Percentiles rank a stretch among this genome's conserved stretches.
Conservation (phyloP, 1,139 yeast species). For the Pichia kudriavzevii region DNA sequence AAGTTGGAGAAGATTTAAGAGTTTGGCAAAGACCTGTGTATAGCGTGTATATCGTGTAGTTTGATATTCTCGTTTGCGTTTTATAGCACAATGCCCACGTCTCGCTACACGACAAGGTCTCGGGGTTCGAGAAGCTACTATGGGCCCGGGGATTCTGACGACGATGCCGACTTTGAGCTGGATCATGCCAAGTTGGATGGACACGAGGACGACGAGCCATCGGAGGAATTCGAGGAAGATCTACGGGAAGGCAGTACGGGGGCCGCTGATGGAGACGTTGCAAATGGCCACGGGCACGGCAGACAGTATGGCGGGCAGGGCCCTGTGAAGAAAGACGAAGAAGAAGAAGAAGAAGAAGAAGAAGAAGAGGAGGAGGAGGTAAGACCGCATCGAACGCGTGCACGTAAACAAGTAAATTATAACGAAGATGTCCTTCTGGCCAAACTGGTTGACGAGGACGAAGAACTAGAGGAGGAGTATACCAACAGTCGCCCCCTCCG, state of each 20-base stretch:
- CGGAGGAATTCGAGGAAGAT: slow-evolving; percentile 22
- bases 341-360: slow-evolving; percentile 16
- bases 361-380: slow-evolving; percentile 33
- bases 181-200: slow-evolving; percentile 7
- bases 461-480: no score
- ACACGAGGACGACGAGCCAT: slow-evolving; percentile 15
- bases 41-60: no score
- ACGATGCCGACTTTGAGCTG: slow-evolving; percentile 4
- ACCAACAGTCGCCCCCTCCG: no score
- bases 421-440: slow-evolving; percentile 30
- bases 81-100: no score
- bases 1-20: no score
- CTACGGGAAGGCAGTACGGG: slow-evolving; percentile 16
- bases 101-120: background rate
- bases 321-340: slow-evolving; percentile 18
- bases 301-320: no score
- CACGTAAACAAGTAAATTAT: slow-evolving; percentile 25
- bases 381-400: slow-evolving; percentile 23
- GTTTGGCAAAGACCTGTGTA: no score
- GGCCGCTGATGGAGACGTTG: slow-evolving; percentile 5
- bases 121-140: background rate
- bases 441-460: no score
- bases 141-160: slow-evolving; percentile 1
- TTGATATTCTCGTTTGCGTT: no score
- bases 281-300: no score